Base-by-base conservation (phyloP, 768 basidiomycete genomes). In the Astraeus odoratus region DNA sequence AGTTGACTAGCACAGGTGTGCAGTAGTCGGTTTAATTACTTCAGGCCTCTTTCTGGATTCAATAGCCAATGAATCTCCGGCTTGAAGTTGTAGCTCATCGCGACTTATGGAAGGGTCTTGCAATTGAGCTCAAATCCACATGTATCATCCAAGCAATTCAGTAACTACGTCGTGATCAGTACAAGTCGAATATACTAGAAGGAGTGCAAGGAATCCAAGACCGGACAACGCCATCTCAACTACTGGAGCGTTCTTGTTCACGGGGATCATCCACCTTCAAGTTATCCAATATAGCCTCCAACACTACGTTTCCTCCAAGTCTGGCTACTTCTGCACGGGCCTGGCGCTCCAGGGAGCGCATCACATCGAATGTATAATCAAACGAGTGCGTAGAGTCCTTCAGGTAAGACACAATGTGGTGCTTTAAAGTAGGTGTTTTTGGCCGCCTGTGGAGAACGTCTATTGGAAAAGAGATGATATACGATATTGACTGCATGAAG, bases 391-490 rank as follows among this genome's bases (percentile, higher is more conserved):
- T 97, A 25, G 75, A 74, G 19, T 80, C 68, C 37, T 72, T 72
- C 53, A 98, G 78, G 59, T 94, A 93, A 15, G 74, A 65, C 44
- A 98, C 89, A 1, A 83, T 76, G 59, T 92, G 84, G 2, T 65
- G 64, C 61, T 97, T 97, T 31, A 91, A 73, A 0, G 86, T 86
- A 1, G 84, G 80, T 0, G 85, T 87, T 3, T 78, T 73, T 0
- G 94, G 90, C 1, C 87, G 76, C 67, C 95, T 91, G 58, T 93
- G 87, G 4, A 98, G 78, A 24, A 95, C 83, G 52, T 93, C 91
- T 95, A n/a, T 12, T 8, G 30, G 33, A 44, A 29, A 23, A 16
- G 38, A 26, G 18, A 18, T 8, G 18, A 4, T 15, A 23, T 29
- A 7, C 41, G 4, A 3, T 26, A 18, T 13, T 10, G 13, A 40